Percentiles rank a stretch among this genome's conserved stretches.
Evolutionary conservation across 495 filamentous ascomycete species (phyloP).

Genomic region (Aspergillus kassunensis): DNA sequence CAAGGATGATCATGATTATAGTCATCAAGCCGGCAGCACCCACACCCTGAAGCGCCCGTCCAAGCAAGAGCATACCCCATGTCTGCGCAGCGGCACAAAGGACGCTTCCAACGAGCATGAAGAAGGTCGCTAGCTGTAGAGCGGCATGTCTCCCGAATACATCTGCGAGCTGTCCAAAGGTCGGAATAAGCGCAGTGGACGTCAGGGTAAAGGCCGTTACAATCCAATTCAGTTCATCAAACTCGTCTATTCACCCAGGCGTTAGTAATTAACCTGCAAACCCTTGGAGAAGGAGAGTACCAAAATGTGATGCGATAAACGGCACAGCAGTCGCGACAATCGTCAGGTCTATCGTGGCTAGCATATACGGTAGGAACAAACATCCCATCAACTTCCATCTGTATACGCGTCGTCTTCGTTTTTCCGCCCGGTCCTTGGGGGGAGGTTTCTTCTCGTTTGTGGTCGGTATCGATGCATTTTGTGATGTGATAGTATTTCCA

Average conservation of each 20-base stretch:
- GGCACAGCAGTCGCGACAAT: slow-evolving; percentile 58
- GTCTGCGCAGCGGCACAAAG: slow-evolving; percentile 51
- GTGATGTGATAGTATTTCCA: too few species aligned
- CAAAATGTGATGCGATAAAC: slow-evolving; percentile 56
- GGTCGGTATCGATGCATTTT: too few species aligned
- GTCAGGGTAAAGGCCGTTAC: slow-evolving; percentile 59
- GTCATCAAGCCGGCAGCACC: slow-evolving; percentile 52
- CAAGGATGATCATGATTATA: slow-evolving; percentile 50
- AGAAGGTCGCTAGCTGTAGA: slow-evolving; percentile 43
- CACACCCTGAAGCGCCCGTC: slow-evolving; percentile 54
- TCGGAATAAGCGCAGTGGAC: slow-evolving; percentile 58
- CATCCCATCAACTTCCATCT: slow-evolving; percentile 52
- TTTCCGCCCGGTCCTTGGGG: background rate
- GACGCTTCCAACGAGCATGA: slow-evolving; percentile 49
- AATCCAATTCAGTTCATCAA: slow-evolving; percentile 60
- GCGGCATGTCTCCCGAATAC: slow-evolving; percentile 52
- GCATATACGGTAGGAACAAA: slow-evolving; percentile 48
- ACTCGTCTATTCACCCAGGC: slow-evolving; percentile 42
- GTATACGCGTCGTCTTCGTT: slow-evolving; percentile 27
- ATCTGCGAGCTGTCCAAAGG: slow-evolving; percentile 56
- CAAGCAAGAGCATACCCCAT: slow-evolving; percentile 54
- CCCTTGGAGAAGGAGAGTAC: slow-evolving; percentile 23
- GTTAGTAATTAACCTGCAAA: too few species aligned
- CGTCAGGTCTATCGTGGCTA: slow-evolving; percentile 53
- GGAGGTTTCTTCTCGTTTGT: background rate